Base-by-base conservation (phyloP, 2,329 filamentous ascomycete genomes). In the Alternaria longipes region DNA sequence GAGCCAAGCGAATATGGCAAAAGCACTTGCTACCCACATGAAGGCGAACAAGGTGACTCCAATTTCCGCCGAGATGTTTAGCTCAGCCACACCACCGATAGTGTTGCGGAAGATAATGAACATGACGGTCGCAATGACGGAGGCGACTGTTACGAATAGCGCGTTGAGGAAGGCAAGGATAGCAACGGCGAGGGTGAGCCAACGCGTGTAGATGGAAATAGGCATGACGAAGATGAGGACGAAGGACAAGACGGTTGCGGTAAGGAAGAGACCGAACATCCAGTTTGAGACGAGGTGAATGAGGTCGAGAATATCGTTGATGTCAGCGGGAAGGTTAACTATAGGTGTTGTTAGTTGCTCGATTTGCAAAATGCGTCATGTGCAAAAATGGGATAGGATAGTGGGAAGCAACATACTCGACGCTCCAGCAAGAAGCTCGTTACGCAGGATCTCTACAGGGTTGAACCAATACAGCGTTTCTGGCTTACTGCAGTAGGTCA, bases 261-360 rank as follows among this genome's bases (percentile, higher is more conserved):
- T 84, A 50, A 97, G 81, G 84, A 96, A 97, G 79, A 94, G 90
- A 64, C 87, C 91, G 74, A 96, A 97, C 93, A 97, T 97, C 85
- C 91, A 87, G 73, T 91, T 86, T 8, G 91, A 94, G 47, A 89
- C 91, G 60, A 90, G 84, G 56, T 86, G 86, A 68, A 97, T 89
- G 60, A 97, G 86, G 60, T 85, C 83, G 51, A 97, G 87, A 67
- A 94, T 90, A 63, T 89, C 84, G 74, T 87, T 85, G 70, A 97
- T 87, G 63, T 93, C 81, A 30, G 86, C 84, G 11, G 94, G 94
- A 24, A 97, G 84, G 11, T 91, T 91, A 76, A 97, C 86, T 88
- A 36, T 36, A 30, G 16, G 14, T n/a, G 28, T 41, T n/a, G 59
- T 67, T 60, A 67, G 64, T 47, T 34, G 30, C 22, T 38, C 24